phyloP scores from a whole-genome alignment of 2,329 filamentous ascomycete species.

The Ceratocystiopsis brevicomis region DNA sequence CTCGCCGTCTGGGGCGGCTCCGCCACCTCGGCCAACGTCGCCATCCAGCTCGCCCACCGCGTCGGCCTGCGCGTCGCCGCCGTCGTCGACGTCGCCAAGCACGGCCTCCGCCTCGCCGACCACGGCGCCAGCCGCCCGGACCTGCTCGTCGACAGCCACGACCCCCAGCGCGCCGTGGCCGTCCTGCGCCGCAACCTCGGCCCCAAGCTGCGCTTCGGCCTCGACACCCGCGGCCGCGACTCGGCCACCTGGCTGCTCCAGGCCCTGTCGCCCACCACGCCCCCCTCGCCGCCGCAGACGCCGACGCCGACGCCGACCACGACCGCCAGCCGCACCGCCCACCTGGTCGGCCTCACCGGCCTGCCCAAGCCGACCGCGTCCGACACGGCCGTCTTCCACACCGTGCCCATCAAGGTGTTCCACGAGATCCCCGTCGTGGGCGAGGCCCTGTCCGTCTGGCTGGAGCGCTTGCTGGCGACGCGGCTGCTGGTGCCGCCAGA shows the following conservation, averaged over 20 bases:
- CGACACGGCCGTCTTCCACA: conserved; percentile 35
- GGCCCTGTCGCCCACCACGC: conserved; percentile 22
- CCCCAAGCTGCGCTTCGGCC: conserved; percentile 38
- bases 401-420: conserved; percentile 58
- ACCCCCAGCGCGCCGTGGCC: conserved; percentile 43
- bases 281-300: conserved; percentile 21
- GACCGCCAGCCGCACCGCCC: conserved; percentile 17
- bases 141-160: conserved; percentile 48
- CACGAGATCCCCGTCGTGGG: conserved; percentile 49
- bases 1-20: conserved; percentile 58
- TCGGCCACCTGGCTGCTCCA: conserved; percentile 38
- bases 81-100: conserved; percentile 47
- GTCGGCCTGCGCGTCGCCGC: conserved; percentile 45
- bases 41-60: conserved; percentile 48
- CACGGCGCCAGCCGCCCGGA: conserved; percentile 30
- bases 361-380: conserved; percentile 36
- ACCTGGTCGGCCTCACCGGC: conserved; percentile 50
- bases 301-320: neutral
- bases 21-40: conserved; percentile 48
- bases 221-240: conserved; percentile 49
- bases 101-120: conserved; percentile 37
- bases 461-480: conserved; percentile 42
- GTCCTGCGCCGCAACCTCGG: conserved; percentile 41
- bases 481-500: conserved; percentile 39
- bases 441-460: conserved; percentile 42